Evolutionary conservation across 257 asterid species (phyloP), one percentile per base, ranked within the genome.

Genomic region (Eustoma russellianum): DNA sequence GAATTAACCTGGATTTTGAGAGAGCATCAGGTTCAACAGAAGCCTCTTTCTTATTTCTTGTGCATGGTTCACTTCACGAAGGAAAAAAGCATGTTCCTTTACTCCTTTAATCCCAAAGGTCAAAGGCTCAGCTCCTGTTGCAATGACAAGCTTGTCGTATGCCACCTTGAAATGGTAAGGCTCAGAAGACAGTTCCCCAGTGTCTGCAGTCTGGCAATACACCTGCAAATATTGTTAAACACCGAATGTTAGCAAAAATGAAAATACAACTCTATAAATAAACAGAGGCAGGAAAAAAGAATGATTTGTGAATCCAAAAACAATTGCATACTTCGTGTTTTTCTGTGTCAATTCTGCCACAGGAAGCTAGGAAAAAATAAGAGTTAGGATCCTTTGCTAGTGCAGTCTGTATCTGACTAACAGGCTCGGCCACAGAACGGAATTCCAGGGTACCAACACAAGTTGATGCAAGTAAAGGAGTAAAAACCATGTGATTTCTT

Each of bases 361-460:
- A 83, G 13, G 87, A 74, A 56, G 97, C 96, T 35, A 90, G 79
- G 68, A 67, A 86, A 61, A 90, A 86, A 40, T 83, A 79, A 14
- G 97, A 90, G 81, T 83, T 79, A 7, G 97, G 95, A 70, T 90
- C 96, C 70, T 81, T 86, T 0, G 96, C 79, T 17, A 90, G 69
- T 13, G 97, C 94, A 50, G 69, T 63, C 69, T 90, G 97, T 60
- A 90, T 90, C 88, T 77, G 94, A 61, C 73, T 81, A 7, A 90
- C 93, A 4, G 96, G 97, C 74, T 90, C 97, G n/a, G 75, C 88
- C 6, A 90, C 97, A 1, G 97, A 77, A 12, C 97, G 90, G 60
- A 86, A 90, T 28, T 90, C 97, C 69, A 90, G 70, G 8, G 97
- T 90, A 57, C 97, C 97, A 33, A 90, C 97, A 55, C 97, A 90